Percentiles rank a stretch among this genome's conserved stretches.
Evolutionary conservation across 1,284 basidiomycete species (phyloP).

Genomic region (Ustilago sp.): DNA sequence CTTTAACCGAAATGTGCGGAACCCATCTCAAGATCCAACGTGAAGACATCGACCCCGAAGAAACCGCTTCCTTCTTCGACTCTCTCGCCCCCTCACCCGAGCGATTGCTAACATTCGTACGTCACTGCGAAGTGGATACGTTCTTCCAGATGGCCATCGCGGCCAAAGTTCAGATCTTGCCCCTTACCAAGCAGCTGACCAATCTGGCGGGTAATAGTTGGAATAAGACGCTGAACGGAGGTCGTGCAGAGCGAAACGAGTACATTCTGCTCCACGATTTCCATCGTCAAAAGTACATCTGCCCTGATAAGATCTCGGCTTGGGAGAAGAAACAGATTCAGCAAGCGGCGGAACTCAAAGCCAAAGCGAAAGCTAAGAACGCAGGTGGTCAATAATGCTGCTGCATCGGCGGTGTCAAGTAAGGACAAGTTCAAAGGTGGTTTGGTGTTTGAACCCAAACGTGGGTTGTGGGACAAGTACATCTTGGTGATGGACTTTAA

Average conservation of each 20-base stretch:
- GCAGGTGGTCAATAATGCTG: conserved; percentile 40
- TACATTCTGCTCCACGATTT: conserved; percentile 99
- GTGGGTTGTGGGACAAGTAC: conserved; percentile 95
- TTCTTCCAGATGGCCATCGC: conserved; percentile 97
- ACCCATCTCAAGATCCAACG: conserved; percentile 82
- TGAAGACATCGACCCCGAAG: conserved; percentile 86
- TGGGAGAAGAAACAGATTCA: conserved; percentile 70
- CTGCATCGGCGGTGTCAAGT: conserved; percentile 67
- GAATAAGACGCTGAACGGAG: conserved; percentile 73
- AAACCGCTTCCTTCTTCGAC: conserved; percentile 90
- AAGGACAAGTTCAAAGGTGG: conserved; percentile 99
- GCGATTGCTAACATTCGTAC: conserved; percentile 85
- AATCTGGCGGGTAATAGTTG: conserved; percentile 98
- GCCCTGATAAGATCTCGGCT: conserved; percentile 91
- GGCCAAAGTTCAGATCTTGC: conserved; percentile 86
- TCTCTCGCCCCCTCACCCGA: conserved; percentile 82
- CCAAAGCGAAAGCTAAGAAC: conserved; percentile 40
- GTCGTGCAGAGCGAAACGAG: conserved; percentile 97
- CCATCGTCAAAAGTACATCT: conserved; percentile 93
- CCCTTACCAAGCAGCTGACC: conserved; percentile 91
- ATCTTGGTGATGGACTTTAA: conserved; percentile 99
- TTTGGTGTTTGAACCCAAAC: conserved; percentile 95
- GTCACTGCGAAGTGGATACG: conserved; percentile 91
- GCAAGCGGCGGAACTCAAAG: conserved; percentile 52
- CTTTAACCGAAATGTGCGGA: conserved; percentile 84